These are phyloP conservation scores for Tuber umbilicatum DNA, from an alignment of 495 filamentous ascomycete species.

Conservation along the genomic window DNA sequence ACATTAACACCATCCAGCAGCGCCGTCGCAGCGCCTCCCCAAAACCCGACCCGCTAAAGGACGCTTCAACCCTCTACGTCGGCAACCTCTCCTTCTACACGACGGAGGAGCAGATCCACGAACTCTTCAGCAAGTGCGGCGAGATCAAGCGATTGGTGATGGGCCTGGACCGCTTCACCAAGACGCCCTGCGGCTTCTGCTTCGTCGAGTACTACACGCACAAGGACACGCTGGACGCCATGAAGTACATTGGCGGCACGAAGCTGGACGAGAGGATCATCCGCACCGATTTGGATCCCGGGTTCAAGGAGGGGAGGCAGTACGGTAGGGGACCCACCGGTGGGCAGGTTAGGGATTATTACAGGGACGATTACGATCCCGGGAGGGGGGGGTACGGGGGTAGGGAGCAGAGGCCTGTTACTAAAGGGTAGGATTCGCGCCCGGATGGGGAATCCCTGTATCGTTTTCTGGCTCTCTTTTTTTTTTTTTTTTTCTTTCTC, in stretches of 20 bases:
- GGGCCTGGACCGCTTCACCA: conserved; percentile 92
- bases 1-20: background rate
- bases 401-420: conserved; percentile 36
- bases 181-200: conserved; percentile 97
- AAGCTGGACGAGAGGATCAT: conserved; percentile 97
- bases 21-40: conserved; percentile 28
- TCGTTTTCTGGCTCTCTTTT: background rate
- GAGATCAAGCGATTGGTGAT: conserved; percentile 98
- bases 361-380: conserved; percentile 91
- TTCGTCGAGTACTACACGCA: conserved; percentile 99
- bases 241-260: conserved; percentile 98
- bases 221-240: conserved; percentile 88
- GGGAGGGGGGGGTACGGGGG: conserved; percentile 76
- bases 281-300: conserved; percentile 90
- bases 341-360: conserved; percentile 95
- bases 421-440: conserved; percentile 5
- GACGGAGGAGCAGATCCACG: conserved; percentile 97
- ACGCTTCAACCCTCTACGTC: conserved; percentile 93
- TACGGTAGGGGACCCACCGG: conserved; percentile 87
- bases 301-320: conserved; percentile 91
- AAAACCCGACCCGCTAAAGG: conserved; percentile 63
- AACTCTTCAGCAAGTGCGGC: conserved; percentile 92
- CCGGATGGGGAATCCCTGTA: background rate
- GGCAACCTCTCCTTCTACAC: conserved; percentile 99
- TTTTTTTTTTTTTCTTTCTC: background rate